These are phyloP conservation scores for Pythium insidiosum DNA, from an alignment of 352 stramenopile species.

Conservation along the genomic window DNA sequence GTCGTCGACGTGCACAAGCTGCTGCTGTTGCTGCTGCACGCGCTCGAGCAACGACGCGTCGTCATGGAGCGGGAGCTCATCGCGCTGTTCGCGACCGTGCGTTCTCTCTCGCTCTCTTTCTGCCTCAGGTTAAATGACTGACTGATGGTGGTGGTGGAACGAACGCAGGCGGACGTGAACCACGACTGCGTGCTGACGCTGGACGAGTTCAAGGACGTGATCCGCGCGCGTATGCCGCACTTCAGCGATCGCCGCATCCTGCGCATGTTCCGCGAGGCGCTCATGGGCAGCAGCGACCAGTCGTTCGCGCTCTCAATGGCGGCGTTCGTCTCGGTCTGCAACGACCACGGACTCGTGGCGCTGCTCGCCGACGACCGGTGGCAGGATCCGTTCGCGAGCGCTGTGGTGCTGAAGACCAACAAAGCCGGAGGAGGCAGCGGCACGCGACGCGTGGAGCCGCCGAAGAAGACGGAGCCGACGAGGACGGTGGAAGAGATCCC, in stretches of 20 bases:
- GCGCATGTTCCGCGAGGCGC: conserved; percentile 68
- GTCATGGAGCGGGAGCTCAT: conserved; percentile 46
- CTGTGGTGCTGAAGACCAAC: neutral
- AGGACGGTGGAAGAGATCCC: conserved; percentile 19
- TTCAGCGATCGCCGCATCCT: conserved; percentile 67
- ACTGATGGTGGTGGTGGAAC: conserved; percentile 1
- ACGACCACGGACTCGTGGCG: conserved; percentile 61
- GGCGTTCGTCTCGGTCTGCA: conserved; percentile 60
- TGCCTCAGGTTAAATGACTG: neutral
- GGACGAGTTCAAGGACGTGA: conserved; percentile 59
- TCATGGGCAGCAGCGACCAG: conserved; percentile 53
- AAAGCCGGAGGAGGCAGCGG: neutral
- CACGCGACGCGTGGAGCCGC: neutral
- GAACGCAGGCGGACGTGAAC: conserved; percentile 64
- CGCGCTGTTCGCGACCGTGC: conserved; percentile 41
- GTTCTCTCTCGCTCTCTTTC: neutral
- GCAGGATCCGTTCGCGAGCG: conserved; percentile 30
- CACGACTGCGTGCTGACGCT: conserved; percentile 64
- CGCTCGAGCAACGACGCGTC: conserved; percentile 34
- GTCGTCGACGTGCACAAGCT: conserved; percentile 54
- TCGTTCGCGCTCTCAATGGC: conserved; percentile 69
- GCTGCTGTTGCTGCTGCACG: too few species aligned
- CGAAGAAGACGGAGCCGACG: neutral
- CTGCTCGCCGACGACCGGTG: conserved; percentile 54
- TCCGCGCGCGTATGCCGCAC: conserved; percentile 35